Evolutionary conservation across 306 rosid genomes (phyloP), one percentile per base, ranked within the genome.

Genomic region (barrel medic (Medicago truncatula)): DNA sequence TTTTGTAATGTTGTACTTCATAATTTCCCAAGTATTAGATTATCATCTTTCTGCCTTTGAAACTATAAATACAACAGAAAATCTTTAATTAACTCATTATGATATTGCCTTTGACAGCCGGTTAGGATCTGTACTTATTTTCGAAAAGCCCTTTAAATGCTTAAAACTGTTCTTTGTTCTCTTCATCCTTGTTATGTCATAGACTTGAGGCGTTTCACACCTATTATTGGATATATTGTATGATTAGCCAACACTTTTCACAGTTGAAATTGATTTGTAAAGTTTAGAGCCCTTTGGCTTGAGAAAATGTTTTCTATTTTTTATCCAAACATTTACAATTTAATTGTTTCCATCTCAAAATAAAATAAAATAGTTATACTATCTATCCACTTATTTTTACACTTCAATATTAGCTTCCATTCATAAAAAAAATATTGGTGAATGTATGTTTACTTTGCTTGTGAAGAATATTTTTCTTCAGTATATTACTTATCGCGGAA

Each of bases 1-100:
- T 66, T 59, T 49, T 66, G 63, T 52, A 40, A 31, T 68, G 56
- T 65, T 72, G 82, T 68, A 20, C 47, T 76, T 66, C 40, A 23
- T 68, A 34, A 18, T 63, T 75, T 43, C 67, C 34, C 15, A 70
- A 72, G 58, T 52, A 13, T 72, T 71, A 77, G 80, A 73, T 63
- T 53, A 73, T 73, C 18, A 67, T 49, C 39, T 67, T 71, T 61
- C 77, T 80, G 25, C 65, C 70, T 60, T 52, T 56, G 66, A 76
- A 60, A 50, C 63, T 38, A 67, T 16, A 60, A 9, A 52, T 44
- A 61, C 77, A 44, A 61, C 31, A 67, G 70, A 80, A 76, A 59
- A 66, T 59, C 28, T 50, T 64, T 38, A 52, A 40, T 58, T 53
- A 70, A 49, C 41, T 70, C 36, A 76, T 47, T 65, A 25, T 41